phyloP scores from a whole-genome alignment of 768 basidiomycete genomes.

The Amylocystis lapponica region DNA sequence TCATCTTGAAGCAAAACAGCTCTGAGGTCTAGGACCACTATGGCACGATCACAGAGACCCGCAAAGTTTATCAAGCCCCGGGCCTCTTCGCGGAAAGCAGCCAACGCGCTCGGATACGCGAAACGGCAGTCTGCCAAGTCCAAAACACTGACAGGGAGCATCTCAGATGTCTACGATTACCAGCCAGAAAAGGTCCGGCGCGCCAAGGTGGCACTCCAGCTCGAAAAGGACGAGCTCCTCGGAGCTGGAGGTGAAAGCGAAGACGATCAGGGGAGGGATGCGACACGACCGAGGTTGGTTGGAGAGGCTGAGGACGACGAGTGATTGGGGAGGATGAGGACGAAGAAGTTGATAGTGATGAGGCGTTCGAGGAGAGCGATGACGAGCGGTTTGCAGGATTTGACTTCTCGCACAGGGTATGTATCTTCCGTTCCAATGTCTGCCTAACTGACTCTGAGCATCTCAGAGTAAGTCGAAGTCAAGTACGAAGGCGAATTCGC shows the following conservation, averaged over 20 bases:
- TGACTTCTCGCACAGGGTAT: conserved; percentile 34
- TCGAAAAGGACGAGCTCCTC: conserved; percentile 51
- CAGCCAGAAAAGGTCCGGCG: conserved; percentile 44
- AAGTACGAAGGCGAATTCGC: conserved; percentile 21
- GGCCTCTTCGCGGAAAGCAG: conserved; percentile 6
- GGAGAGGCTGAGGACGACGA: conserved; percentile 66
- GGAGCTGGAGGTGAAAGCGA: conserved; percentile 28
- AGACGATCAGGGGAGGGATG: conserved; percentile 21
- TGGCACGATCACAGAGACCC: conserved; percentile 1
- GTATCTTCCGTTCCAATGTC: not conserved
- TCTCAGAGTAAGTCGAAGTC: conserved; percentile 15
- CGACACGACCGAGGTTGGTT: conserved; percentile 42
- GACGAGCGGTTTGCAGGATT: conserved; percentile 74
- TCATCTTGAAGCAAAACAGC: not conserved
- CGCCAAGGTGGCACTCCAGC: conserved; percentile 43
- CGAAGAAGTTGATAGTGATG: conserved; percentile 83
- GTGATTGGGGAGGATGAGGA: conserved; percentile 53
- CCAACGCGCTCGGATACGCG: conserved; percentile 45
- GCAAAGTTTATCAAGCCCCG: not conserved
- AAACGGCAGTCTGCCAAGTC: conserved; percentile 45
- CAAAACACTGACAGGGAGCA: conserved; percentile 22
- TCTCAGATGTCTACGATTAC: conserved; percentile 63
- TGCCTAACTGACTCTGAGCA: not conserved
- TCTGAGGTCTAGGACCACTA: not conserved
- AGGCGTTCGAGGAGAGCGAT: conserved; percentile 77